These are phyloP conservation scores for Solanum dulcamara DNA, from an alignment of 257 asterid species.

Conservation along the genomic window DNA sequence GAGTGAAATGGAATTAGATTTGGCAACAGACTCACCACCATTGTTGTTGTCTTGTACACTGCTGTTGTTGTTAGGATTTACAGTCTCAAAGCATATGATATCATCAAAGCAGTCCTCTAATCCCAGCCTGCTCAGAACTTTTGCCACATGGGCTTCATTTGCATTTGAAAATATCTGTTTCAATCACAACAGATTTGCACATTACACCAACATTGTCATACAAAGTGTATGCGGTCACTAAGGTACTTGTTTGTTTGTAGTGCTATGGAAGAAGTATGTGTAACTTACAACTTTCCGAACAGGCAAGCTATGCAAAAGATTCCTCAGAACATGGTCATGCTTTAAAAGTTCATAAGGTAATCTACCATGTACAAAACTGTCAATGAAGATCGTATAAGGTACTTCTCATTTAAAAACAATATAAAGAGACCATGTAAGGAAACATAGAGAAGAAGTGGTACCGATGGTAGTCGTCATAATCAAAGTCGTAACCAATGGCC, in stretches of 20 bases:
- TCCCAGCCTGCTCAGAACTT: constrained; percentile 62
- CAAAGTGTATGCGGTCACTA: neutral
- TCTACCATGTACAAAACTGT: constrained; percentile 81
- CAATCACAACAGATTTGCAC: neutral
- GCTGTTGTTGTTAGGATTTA: constrained; percentile 44
- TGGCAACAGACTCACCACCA: constrained; percentile 30
- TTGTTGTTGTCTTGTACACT: constrained; percentile 2
- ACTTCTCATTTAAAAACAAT: neutral
- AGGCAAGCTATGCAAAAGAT: constrained; percentile 57
- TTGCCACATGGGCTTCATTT: constrained; percentile 82
- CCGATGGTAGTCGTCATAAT: constrained; percentile 85
- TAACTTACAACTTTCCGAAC: constrained; percentile 74
- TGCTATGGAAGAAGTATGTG: neutral
- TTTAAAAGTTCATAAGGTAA: constrained; percentile 74
- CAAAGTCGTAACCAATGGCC: constrained; percentile 72
- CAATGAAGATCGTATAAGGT: neutral
- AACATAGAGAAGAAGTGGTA: constrained; percentile 4
- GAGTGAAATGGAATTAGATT: neutral
- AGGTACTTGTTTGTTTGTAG: neutral
- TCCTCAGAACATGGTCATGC: constrained; percentile 49
- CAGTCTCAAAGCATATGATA: constrained; percentile 60
- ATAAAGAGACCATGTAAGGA: neutral
- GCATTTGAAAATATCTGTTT: constrained; percentile 85
- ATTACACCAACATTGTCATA: neutral
- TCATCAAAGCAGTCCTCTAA: constrained; percentile 78